Base-by-base conservation (phyloP, 176 grass and related monocot species). In the Tillandsia fasciculata region DNA sequence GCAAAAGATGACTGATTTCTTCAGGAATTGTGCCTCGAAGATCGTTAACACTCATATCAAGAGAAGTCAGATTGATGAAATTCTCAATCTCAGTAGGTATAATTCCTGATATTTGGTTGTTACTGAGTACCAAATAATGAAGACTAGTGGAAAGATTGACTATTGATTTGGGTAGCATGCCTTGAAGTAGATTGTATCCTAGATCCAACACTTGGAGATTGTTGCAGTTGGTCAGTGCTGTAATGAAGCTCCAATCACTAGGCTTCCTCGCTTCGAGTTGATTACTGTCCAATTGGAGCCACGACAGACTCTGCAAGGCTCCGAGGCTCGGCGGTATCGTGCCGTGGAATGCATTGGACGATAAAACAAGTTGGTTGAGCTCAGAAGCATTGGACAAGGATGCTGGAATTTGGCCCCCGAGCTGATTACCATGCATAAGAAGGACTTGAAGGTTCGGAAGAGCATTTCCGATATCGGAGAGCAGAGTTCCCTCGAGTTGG, bases 101-200 rank as follows among this genome's bases (percentile, higher is more conserved):
- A 12, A 50, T 67, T n/a, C 73, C 85, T 0, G 59, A 51, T 33
- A 88, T 51, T 48, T 23, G 78, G 18, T 81, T 88, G 0, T 1
- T 0, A 24, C 6, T 48, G 64, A 84, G 27, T 10, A 33, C 0
- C 17, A 88, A 75, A 2, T 10, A 0, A 10, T 76, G 0, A 14
- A 88, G 2, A 72, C 22, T 57, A 13, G 74, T 64, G 0, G 82
- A 77, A n/a, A 88, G 74, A 64, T 81, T 84, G 15, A 64, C 70
- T 12, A 84, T 53, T 3, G 82, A 67, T 67, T 48, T 64, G 2
- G 78, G 78, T 9, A 88, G n/a, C 3, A 8, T 11, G 17, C 86
- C 82, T n/a, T 72, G 63, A 10, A 88, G 66, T 23, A 22, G 18
- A 61, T 88, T 88, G 2, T 8, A 7, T 13, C 17, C 0, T 0